A percentile compares a stretch with the other conserved stretches of the same genome.
phyloP scores from a whole-genome alignment of 305 asterid genomes.

The Caryopteris hybrid region DNA sequence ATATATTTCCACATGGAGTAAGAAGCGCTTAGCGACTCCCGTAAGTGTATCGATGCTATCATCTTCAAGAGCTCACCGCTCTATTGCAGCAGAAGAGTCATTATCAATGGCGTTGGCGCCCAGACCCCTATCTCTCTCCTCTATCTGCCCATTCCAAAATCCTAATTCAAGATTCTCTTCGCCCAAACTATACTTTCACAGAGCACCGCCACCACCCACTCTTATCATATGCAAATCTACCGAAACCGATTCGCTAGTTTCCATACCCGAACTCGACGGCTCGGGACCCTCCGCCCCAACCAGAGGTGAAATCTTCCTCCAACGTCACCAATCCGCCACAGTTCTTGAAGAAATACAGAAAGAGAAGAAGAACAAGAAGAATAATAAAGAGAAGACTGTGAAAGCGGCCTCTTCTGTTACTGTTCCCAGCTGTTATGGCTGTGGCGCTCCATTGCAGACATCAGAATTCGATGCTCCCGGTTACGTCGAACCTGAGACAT shows the following conservation, averaged over 20 bases:
- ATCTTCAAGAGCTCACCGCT: neutral
- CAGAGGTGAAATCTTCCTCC: slow-evolving; percentile 78
- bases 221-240: slow-evolving; percentile 46
- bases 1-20: too few relatives aligned
- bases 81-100: neutral
- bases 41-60: neutral
- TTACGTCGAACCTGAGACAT: slow-evolving; percentile 68
- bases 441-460: slow-evolving; percentile 89
- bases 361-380: slow-evolving; percentile 32
- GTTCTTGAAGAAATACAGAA: slow-evolving; percentile 30
- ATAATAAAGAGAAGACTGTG: slow-evolving; percentile 28
- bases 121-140: slow-evolving; percentile 42
- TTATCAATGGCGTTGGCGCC: slow-evolving; percentile 66
- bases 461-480: slow-evolving; percentile 79
- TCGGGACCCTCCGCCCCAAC: slow-evolving; percentile 79
- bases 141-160: slow-evolving; percentile 25
- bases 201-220: slow-evolving; percentile 16
- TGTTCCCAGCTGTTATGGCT: slow-evolving; percentile 71
- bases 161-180: slow-evolving; percentile 14
- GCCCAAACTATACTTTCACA: slow-evolving; percentile 26
- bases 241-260: slow-evolving; percentile 20
- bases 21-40: too few relatives aligned
- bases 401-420: slow-evolving; percentile 29
- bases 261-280: slow-evolving; percentile 53
- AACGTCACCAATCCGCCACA: slow-evolving; percentile 43